phyloP scores from a whole-genome alignment of 441 rosid species.

The Croton laevigatus region DNA sequence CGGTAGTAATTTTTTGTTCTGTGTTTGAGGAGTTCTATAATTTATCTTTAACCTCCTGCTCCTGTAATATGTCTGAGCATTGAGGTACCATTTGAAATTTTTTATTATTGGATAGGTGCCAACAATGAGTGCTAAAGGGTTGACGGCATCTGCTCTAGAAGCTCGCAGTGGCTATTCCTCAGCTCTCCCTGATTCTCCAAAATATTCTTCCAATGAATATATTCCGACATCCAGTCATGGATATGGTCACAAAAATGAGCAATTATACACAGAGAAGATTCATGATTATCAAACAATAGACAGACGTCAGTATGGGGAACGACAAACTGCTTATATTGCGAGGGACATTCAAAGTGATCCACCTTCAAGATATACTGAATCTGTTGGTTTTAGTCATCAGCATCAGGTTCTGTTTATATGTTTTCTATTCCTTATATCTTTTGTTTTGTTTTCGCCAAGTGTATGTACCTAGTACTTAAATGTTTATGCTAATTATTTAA shows the following conservation, averaged over 20 bases:
- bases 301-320: slow-evolving; percentile 75
- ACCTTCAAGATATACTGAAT: slow-evolving; percentile 63
- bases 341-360: slow-evolving; percentile 80
- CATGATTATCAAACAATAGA: slow-evolving; percentile 70
- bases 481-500: neutral
- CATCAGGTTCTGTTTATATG: slow-evolving; percentile 55
- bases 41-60: neutral
- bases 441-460: neutral
- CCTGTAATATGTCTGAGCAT: neutral
- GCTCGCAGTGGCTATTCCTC: slow-evolving; percentile 67
- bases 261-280: slow-evolving; percentile 69
- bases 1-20: neutral
- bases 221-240: slow-evolving; percentile 63
- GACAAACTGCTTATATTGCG: slow-evolving; percentile 59
- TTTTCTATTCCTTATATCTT: slow-evolving; percentile 14
- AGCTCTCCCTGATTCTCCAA: slow-evolving; percentile 73
- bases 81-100: slow-evolving; percentile 9
- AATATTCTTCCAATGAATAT: slow-evolving; percentile 67
- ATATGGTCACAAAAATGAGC: slow-evolving; percentile 75
- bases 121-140: slow-evolving; percentile 48
- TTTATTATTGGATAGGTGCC: slow-evolving; percentile 36
- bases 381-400: slow-evolving; percentile 64
- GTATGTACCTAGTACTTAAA: neutral
- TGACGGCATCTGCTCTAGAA: slow-evolving; percentile 61
- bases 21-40: neutral